These are phyloP conservation scores for Verbena officinalis DNA, from an alignment of 257 asterid genomes.

Conservation along the genomic window DNA sequence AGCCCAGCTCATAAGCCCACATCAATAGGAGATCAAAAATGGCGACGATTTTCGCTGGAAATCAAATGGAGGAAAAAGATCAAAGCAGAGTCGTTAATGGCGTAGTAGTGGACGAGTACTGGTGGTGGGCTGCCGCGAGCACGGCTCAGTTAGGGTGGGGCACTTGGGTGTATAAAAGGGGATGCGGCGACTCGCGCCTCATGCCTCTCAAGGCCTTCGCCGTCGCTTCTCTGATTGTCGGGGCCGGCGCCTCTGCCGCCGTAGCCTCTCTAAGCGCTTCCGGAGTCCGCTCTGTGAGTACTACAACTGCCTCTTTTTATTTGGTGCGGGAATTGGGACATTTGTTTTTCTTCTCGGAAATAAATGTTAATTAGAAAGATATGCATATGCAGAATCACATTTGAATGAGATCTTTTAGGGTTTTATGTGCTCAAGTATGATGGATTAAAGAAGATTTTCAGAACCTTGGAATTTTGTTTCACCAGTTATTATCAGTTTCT, in stretches of 20 bases:
- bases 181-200: constrained; percentile 50
- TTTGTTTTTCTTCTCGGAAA: background rate
- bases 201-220: constrained; percentile 87
- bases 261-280: constrained; percentile 53
- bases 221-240: constrained; percentile 78
- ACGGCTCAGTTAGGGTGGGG: constrained; percentile 70
- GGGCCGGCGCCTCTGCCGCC: constrained; percentile 64
- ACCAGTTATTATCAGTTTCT: background rate
- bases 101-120: constrained; percentile 28
- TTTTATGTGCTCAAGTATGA: background rate
- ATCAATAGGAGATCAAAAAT: background rate
- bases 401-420: background rate
- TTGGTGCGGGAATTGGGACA: background rate
- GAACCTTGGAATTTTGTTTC: background rate
- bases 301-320: background rate
- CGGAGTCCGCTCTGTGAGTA: constrained; percentile 66
- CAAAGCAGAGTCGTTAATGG: constrained; percentile 34
- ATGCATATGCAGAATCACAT: background rate
- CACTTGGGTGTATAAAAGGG: constrained; percentile 42
- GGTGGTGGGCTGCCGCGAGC: constrained; percentile 75
- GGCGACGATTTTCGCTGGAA: background rate
- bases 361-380: background rate
- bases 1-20: constrained; percentile 10
- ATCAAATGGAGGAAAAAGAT: constrained; percentile 47
- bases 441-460: background rate